phyloP scores from a whole-genome alignment of 345 rosid genomes.

The Cochlearia excelsa region DNA sequence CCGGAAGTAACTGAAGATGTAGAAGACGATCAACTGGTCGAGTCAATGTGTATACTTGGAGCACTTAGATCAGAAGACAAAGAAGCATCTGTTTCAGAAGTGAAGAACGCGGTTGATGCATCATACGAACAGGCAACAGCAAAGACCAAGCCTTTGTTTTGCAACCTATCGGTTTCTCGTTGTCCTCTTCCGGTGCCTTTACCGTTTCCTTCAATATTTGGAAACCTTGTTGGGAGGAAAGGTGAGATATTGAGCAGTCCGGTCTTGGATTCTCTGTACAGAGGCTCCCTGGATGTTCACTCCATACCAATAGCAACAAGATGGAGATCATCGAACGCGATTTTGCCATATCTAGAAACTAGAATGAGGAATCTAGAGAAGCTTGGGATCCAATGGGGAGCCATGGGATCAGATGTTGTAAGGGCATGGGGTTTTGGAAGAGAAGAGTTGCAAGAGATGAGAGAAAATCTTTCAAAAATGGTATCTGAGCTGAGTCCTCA shows the following conservation, averaged over 20 bases:
- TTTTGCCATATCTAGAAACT: slow-evolving; percentile 65
- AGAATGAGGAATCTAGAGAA: slow-evolving; percentile 54
- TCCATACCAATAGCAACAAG: slow-evolving; percentile 73
- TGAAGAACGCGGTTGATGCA: slow-evolving; percentile 48
- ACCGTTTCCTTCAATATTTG: slow-evolving; percentile 88
- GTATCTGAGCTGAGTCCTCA: slow-evolving; percentile 47
- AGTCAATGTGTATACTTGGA: slow-evolving; percentile 71
- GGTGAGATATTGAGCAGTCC: slow-evolving; percentile 74
- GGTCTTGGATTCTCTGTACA: slow-evolving; percentile 36
- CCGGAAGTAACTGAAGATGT: slow-evolving; percentile 59
- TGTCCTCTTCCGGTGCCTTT: slow-evolving; percentile 87
- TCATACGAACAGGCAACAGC: slow-evolving; percentile 41
- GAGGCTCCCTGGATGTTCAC: slow-evolving; percentile 75
- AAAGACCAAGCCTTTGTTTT: slow-evolving; percentile 16
- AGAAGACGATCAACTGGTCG: slow-evolving; percentile 66
- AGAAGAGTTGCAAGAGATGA: slow-evolving; percentile 74
- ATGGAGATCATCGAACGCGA: slow-evolving; percentile 60
- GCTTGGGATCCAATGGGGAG: slow-evolving; percentile 59
- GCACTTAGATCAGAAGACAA: slow-evolving; percentile 54
- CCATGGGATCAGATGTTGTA: slow-evolving; percentile 58
- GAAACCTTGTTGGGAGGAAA: slow-evolving; percentile 54
- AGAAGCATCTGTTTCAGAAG: slow-evolving; percentile 60
- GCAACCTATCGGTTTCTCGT: slow-evolving; percentile 64
- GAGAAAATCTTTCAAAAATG: slow-evolving; percentile 68
- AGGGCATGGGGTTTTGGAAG: slow-evolving; percentile 81